Percentiles rank a stretch among this genome's conserved stretches.
phyloP scores from a whole-genome alignment of 1,284 basidiomycete species.

The Trametes polyzona region DNA sequence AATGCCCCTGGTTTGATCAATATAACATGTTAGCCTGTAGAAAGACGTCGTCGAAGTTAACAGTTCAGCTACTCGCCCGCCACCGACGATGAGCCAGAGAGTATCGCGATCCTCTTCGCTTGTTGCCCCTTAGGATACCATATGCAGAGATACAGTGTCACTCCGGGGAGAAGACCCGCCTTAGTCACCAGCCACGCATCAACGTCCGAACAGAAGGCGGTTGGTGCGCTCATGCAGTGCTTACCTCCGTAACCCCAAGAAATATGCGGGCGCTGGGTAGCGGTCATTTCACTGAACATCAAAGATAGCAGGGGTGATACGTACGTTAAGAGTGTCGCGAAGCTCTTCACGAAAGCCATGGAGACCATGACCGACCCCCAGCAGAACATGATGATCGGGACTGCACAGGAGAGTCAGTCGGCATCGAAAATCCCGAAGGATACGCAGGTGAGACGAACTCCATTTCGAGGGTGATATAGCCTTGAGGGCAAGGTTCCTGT shows the following conservation, averaged over 20 bases:
- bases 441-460: conserved; percentile 7
- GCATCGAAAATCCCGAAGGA: background rate
- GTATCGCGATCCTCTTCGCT: conserved; percentile 39
- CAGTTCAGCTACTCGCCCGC: conserved; percentile 44
- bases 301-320: too few relatives aligned
- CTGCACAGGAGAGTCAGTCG: background rate
- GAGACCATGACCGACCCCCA: conserved; percentile 21
- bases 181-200: background rate
- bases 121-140: conserved; percentile 27
- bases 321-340: conserved; percentile 15
- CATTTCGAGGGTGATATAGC: conserved; percentile 16
- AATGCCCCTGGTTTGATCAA: conserved; percentile 13
- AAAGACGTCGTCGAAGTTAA: too few relatives aligned
- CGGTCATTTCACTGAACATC: too few relatives aligned
- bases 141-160: conserved; percentile 54
- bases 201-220: background rate
- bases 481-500: conserved; percentile 22
- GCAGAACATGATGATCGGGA: conserved; percentile 21
- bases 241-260: background rate
- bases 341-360: conserved; percentile 23
- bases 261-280: background rate
- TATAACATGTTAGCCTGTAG: background rate
- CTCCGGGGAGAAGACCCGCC: conserved; percentile 55
- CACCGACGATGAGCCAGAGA: conserved; percentile 59
- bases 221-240: background rate